Conservation (phyloP, 2,329 filamentous ascomycete species). For the Akanthomyces muscarius region DNA sequence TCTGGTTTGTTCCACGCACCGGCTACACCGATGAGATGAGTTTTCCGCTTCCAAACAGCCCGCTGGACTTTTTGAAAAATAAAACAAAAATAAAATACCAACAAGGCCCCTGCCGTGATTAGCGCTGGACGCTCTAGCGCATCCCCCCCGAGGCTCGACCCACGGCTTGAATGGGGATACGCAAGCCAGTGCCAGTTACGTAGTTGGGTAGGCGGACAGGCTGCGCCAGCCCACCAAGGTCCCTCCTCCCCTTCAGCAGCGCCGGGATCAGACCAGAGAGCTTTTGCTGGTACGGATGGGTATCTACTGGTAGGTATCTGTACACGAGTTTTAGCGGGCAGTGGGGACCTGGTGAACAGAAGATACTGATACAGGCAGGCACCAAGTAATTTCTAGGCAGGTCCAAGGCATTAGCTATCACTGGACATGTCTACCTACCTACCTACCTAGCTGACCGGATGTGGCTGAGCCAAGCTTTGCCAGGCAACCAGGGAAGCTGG, state of each 20-base stretch:
- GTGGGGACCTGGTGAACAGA: not conserved
- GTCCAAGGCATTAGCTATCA: too few species aligned
- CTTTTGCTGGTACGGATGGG: too few species aligned
- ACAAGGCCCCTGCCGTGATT: constrained; percentile 4
- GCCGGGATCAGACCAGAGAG: constrained; percentile 7
- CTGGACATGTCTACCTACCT: too few species aligned
- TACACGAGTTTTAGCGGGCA: not conserved
- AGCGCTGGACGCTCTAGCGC: not conserved
- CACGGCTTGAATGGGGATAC: not conserved
- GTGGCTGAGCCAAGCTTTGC: not conserved
- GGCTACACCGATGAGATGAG: too few species aligned
- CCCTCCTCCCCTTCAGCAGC: constrained; percentile 2
- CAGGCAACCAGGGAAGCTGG: not conserved
- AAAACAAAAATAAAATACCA: not conserved
- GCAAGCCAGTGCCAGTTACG: too few species aligned
- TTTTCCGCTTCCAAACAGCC: too few species aligned
- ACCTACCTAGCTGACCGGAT: not conserved
- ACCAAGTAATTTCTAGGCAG: too few species aligned
- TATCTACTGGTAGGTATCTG: not conserved
- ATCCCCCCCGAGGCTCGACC: not conserved
- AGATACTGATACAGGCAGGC: not conserved
- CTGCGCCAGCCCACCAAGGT: not conserved
- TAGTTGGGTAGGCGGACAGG: not conserved
- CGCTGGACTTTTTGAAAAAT: not conserved
- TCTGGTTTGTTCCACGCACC: not conserved